phyloP scores from a whole-genome alignment of 129 eudicot genomes.

The Pseudognaphalium luteoalbum region DNA sequence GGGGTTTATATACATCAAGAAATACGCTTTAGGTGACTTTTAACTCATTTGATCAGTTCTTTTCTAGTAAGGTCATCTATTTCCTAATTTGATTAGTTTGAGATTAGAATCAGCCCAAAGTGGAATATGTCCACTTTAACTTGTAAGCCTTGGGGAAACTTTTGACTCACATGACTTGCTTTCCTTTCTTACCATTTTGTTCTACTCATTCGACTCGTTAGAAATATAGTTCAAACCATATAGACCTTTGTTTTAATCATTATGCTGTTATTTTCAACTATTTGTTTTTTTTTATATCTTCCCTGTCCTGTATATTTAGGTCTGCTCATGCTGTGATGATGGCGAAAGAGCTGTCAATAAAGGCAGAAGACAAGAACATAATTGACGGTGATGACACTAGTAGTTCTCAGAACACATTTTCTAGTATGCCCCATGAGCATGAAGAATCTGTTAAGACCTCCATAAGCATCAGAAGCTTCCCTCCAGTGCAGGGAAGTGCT shows the following conservation, averaged over 20 bases:
- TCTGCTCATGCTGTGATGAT: constrained; percentile 78
- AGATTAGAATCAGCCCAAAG: neutral
- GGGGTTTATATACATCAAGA: constrained; percentile 6
- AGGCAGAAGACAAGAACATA: constrained; percentile 69
- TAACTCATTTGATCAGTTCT: neutral
- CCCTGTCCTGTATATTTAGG: constrained; percentile 40
- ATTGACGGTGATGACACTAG: constrained; percentile 68
- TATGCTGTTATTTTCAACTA: constrained; percentile 10
- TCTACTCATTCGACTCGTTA: neutral
- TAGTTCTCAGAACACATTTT: constrained; percentile 63
- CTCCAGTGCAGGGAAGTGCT: constrained; percentile 75
- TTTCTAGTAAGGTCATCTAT: neutral
- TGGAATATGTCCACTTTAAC: neutral
- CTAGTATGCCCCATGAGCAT: constrained; percentile 28
- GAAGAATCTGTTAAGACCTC: constrained; percentile 81
- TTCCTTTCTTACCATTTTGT: neutral
- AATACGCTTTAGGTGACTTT: neutral
- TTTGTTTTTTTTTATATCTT: neutral
- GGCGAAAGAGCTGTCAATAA: constrained; percentile 72
- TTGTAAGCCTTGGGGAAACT: neutral
- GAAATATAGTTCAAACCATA: neutral
- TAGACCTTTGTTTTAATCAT: neutral
- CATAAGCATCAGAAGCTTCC: constrained; percentile 68
- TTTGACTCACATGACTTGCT: neutral
- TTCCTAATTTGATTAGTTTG: neutral